Conservation (phyloP, 352 stramenopile species). For the Phytophthora litchii region DNA sequence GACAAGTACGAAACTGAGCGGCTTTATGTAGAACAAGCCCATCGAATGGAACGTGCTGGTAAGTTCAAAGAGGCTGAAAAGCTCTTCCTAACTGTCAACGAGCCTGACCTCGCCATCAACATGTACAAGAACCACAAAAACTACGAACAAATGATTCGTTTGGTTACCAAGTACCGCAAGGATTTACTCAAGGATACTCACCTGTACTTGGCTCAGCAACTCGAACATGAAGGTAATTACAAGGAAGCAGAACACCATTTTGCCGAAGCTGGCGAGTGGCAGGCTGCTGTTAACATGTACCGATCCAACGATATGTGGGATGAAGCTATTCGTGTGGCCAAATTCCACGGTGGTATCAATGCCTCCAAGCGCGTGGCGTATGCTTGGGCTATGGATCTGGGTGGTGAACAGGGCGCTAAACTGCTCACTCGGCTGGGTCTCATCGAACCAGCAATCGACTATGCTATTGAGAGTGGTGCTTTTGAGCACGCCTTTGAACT, state of each 20-base stretch:
- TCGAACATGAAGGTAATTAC: slow-evolving; percentile 93
- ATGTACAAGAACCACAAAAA: slow-evolving; percentile 98
- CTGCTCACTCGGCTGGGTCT: slow-evolving; percentile 91
- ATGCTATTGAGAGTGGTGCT: slow-evolving; percentile 90
- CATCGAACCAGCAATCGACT: slow-evolving; percentile 94
- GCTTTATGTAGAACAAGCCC: slow-evolving; percentile 93
- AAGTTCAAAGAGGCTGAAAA: slow-evolving; percentile 95
- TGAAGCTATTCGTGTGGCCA: slow-evolving; percentile 94
- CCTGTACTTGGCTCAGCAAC: slow-evolving; percentile 91
- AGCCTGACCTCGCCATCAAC: slow-evolving; percentile 93
- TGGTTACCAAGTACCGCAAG: slow-evolving; percentile 93
- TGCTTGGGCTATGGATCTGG: slow-evolving; percentile 92
- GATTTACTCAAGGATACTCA: slow-evolving; percentile 95
- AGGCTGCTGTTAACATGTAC: slow-evolving; percentile 95
- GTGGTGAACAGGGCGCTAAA: slow-evolving; percentile 90
- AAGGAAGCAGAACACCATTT: slow-evolving; percentile 95
- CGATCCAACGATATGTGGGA: slow-evolving; percentile 95
- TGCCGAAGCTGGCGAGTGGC: slow-evolving; percentile 90
- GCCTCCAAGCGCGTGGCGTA: slow-evolving; percentile 94
- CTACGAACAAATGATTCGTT: slow-evolving; percentile 95
- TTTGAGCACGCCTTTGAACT: slow-evolving; percentile 95
- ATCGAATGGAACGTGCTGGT: slow-evolving; percentile 89
- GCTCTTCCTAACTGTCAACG: slow-evolving; percentile 93
- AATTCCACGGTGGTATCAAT: slow-evolving; percentile 92
- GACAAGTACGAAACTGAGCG: slow-evolving; percentile 92